A percentile compares a stretch with the other conserved stretches of the same genome.
phyloP scores from a whole-genome alignment of 2,329 filamentous ascomycete species.

The Alternaria gaisen region DNA sequence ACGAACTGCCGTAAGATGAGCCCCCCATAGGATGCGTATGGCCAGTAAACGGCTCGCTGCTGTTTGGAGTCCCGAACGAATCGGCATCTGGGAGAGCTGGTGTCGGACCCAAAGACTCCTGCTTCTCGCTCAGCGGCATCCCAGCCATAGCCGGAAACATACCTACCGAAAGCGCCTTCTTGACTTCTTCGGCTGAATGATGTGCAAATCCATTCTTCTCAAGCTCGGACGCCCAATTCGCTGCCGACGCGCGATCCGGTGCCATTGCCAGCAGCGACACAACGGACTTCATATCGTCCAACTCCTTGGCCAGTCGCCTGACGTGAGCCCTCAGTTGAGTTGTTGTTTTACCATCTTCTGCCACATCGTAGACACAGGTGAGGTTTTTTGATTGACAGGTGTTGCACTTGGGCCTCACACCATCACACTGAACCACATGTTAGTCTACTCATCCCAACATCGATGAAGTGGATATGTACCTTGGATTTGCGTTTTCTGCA shows the following conservation, averaged over 20 bases:
- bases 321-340: conserved; percentile 51
- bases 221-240: conserved; percentile 48
- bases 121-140: conserved; percentile 19
- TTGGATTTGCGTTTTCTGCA: conserved; percentile 53
- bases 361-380: conserved; percentile 50
- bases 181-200: conserved; percentile 50
- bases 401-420: conserved; percentile 51
- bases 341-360: conserved; percentile 51
- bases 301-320: conserved; percentile 47
- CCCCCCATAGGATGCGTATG: conserved; percentile 34
- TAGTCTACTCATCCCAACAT: conserved; percentile 11
- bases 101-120: conserved; percentile 37
- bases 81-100: conserved; percentile 36
- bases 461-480: conserved; percentile 25
- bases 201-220: conserved; percentile 51
- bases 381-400: conserved; percentile 51
- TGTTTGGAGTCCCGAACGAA: conserved; percentile 38
- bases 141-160: not conserved
- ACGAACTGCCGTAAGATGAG: conserved; percentile 47
- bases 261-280: conserved; percentile 47
- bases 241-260: conserved; percentile 45
- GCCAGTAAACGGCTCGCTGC: conserved; percentile 37
- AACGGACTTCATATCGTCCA: conserved; percentile 52
- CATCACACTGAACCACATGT: conserved; percentile 44
- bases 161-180: conserved; percentile 47